These are phyloP conservation scores for Hypoxylon sp. DNA, from an alignment of 2,329 filamentous ascomycete species.

Conservation along the genomic window DNA sequence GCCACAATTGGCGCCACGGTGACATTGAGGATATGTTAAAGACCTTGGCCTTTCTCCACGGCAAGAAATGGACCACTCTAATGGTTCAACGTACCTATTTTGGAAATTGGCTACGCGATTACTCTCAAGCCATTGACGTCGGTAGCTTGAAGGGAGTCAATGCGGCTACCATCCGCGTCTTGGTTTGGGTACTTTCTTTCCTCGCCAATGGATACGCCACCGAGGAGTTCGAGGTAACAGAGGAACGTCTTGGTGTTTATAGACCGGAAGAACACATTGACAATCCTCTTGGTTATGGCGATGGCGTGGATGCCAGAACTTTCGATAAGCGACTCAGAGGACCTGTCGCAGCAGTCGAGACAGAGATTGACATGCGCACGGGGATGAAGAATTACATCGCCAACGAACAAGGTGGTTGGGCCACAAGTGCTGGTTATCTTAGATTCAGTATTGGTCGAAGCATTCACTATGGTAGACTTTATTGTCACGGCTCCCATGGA, in stretches of 20 bases:
- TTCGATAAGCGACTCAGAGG: constrained; percentile 83
- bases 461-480: constrained; percentile 80
- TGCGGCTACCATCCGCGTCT: constrained; percentile 77
- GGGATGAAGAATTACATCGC: constrained; percentile 99
- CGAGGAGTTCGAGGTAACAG: constrained; percentile 83
- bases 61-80: constrained; percentile 85
- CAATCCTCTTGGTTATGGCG: constrained; percentile 86
- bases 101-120: constrained; percentile 87
- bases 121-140: constrained; percentile 84
- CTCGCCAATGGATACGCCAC: constrained; percentile 87
- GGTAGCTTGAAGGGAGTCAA: constrained; percentile 81
- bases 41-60: constrained; percentile 77
- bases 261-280: constrained; percentile 78
- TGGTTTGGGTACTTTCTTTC: constrained; percentile 85
- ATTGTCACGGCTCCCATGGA: constrained; percentile 69
- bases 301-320: constrained; percentile 83
- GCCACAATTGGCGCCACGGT: constrained; percentile 75
- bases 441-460: constrained; percentile 77
- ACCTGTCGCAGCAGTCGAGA: constrained; percentile 75
- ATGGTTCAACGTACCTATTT: constrained; percentile 83
- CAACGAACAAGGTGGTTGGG: constrained; percentile 87
- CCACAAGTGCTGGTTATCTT: constrained; percentile 87
- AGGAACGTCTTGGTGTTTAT: constrained; percentile 81
- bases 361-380: constrained; percentile 76
- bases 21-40: constrained; percentile 86